Evolutionary conservation across 495 filamentous ascomycete genomes (phyloP).

Genomic region (Xylaria sp.): DNA sequence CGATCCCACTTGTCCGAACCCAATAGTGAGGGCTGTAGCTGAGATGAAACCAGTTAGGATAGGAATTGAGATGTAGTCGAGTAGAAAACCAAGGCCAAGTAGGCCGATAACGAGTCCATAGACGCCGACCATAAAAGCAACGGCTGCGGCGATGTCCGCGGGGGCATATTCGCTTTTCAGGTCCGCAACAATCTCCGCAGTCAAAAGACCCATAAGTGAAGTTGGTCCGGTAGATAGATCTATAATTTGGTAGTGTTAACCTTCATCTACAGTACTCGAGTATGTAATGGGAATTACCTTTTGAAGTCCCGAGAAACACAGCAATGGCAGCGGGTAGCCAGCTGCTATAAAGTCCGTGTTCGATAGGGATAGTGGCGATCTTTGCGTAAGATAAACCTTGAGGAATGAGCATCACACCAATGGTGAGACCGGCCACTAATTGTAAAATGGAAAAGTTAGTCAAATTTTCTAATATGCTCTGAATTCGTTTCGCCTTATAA

Average conservation of each 20-base stretch:
- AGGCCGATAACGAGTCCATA: slow-evolving; percentile 58
- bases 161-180: slow-evolving; percentile 48
- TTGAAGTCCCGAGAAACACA: slow-evolving; percentile 62
- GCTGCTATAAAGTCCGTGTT: slow-evolving; percentile 59
- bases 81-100: slow-evolving; percentile 58
- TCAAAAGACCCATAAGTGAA: slow-evolving; percentile 58
- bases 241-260: slow-evolving; percentile 27
- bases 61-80: slow-evolving; percentile 59
- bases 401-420: slow-evolving; percentile 60
- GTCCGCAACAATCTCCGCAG: slow-evolving; percentile 54
- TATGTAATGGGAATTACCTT: slow-evolving; percentile 46
- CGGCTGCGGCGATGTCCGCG: slow-evolving; percentile 54
- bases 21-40: slow-evolving; percentile 57
- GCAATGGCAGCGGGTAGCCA: slow-evolving; percentile 60
- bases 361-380: slow-evolving; percentile 58
- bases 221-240: slow-evolving; percentile 61
- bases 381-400: slow-evolving; percentile 60
- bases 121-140: slow-evolving; percentile 59
- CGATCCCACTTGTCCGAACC: slow-evolving; percentile 53
- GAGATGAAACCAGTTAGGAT: slow-evolving; percentile 60
- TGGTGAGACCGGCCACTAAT: slow-evolving; percentile 55
- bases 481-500: background rate
- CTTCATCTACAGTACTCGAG: background rate
- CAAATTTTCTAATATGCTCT: background rate
- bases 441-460: slow-evolving; percentile 4